Base-by-base conservation (phyloP, 352 stramenopile species). In the Pythium oligandrum region DNA sequence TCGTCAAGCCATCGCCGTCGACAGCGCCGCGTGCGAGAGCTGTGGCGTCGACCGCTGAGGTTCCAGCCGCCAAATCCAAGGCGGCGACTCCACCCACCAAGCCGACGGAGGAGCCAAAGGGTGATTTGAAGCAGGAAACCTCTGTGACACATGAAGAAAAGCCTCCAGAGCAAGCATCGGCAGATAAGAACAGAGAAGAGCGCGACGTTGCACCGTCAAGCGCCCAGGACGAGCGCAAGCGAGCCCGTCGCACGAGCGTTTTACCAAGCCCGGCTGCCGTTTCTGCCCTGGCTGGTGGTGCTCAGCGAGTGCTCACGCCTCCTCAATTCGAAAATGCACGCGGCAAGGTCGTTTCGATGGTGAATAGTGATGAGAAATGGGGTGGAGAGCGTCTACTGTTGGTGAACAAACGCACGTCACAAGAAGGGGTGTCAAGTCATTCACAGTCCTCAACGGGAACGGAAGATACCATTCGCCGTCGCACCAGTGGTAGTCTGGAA, bases 281-380 rank as follows among this genome's bases (percentile, higher is more conserved):
- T 2, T 64, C 80, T 35, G 72, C 75, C 32, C 55, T 90, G 3
- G 59, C 67, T 31, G 78, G 80, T 7, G 80, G 78, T 2, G 76
- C 80, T 6, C 66, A 87, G 51, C 68, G 80, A 44, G 64, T 91
- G 33, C 43, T 80, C 53, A 88, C 76, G 31, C 80, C 80, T 3
- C 77, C 60, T 8, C 58, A 65, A 8, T 36, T 63, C 30, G 6
- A 54, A 43, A 45, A 52, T 26, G 60, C 51, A 8, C 60, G 77
- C 11, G 46, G 53, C 37, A 26, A 26, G 17, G 17, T 26, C 17
- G 17, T 26, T 26, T 26, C 17, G 4, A 55, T 65, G 53, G 51
- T 57, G 2, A 50, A 61, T 49, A 65, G 61, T 26, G 61, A 69
- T 3, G 53, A 26, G 17, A 26, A 26, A 26, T 26, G 0, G 17